Evolutionary conservation across 306 rosid species (phyloP).

Genomic region (Cucurbita maxima): DNA sequence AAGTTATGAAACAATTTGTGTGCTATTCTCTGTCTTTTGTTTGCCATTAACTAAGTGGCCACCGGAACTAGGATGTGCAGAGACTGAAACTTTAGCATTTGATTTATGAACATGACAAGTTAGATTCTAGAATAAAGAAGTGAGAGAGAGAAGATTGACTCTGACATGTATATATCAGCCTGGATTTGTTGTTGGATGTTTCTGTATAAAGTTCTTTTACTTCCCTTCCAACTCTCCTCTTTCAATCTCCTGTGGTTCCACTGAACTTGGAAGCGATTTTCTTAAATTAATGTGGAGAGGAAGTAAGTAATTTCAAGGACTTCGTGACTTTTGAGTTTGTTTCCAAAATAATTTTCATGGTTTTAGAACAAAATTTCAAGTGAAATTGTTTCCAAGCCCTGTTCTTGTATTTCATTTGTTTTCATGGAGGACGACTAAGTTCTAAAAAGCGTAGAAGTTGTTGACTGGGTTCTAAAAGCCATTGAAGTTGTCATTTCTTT

Average conservation of each 20-base stretch:
- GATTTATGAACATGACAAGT: not conserved
- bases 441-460: too few relatives aligned
- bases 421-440: not conserved
- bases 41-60: not conserved
- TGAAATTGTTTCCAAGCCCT: not conserved
- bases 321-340: not conserved
- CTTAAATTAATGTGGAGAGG: not conserved
- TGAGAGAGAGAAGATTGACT: not conserved
- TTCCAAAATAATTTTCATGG: not conserved
- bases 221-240: not conserved
- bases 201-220: not conserved
- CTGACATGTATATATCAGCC: not conserved
- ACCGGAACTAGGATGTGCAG: not conserved
- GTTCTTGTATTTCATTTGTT: not conserved
- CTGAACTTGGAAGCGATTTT: not conserved
- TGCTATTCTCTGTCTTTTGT: not conserved
- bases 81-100: not conserved
- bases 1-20: not conserved
- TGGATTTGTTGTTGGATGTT: not conserved
- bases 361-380: not conserved
- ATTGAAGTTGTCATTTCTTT: not conserved
- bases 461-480: not conserved
- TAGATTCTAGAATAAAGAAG: not conserved
- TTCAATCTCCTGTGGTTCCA: not conserved
- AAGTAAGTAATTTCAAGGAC: not conserved